Conservation (phyloP, 2,329 filamentous ascomycete genomes). For the Chaetoscypha palmicola region DNA sequence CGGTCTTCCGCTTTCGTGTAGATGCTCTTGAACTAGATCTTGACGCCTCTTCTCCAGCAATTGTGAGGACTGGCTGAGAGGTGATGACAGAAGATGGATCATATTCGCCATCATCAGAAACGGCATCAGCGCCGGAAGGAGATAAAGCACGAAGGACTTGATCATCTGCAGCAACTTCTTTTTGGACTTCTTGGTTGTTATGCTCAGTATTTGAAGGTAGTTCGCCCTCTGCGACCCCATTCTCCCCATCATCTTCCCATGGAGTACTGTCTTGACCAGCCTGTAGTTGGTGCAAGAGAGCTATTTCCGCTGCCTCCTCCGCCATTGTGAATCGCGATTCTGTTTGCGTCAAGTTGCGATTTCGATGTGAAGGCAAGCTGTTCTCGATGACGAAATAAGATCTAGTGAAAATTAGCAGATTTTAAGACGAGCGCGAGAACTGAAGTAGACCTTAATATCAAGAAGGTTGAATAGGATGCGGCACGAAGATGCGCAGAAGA, state of each 20-base stretch:
- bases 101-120: constrained; percentile 30
- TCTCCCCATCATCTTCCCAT: constrained; percentile 27
- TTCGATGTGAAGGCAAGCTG: neutral
- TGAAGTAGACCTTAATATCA: neutral
- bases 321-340: constrained; percentile 23
- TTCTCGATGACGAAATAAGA: too few relatives aligned
- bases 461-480: too few relatives aligned
- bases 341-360: neutral
- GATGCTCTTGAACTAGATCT: constrained; percentile 30
- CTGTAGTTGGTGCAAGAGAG: constrained; percentile 32
- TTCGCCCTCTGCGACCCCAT: constrained; percentile 26
- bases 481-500: neutral
- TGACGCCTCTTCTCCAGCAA: constrained; percentile 25
- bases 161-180: constrained; percentile 33
- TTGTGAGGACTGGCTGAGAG: constrained; percentile 25
- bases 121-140: constrained; percentile 27
- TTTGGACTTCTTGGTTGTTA: constrained; percentile 32
- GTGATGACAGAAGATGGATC: constrained; percentile 30
- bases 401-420: too few relatives aligned
- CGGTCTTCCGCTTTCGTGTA: constrained; percentile 28
- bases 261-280: constrained; percentile 29
- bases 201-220: constrained; percentile 31
- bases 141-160: constrained; percentile 33
- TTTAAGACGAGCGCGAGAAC: too few relatives aligned
- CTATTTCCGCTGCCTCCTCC: constrained; percentile 33